Conservation (phyloP, 495 filamentous ascomycete species). For the Hypoxylon trugodes region DNA sequence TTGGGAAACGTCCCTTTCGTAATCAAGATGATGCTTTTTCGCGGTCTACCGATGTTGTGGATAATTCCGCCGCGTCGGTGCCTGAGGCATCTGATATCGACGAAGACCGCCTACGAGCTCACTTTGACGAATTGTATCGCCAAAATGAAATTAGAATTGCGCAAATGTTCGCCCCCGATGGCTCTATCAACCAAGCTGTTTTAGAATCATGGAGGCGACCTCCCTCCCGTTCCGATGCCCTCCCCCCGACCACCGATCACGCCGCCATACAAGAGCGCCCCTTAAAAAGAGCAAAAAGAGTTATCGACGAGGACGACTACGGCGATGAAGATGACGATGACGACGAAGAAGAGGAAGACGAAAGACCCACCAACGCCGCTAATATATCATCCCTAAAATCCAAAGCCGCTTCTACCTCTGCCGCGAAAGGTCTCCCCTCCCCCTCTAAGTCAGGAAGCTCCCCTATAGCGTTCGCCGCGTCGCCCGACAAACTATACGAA, state of each 20-base stretch:
- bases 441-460: constrained; percentile 68
- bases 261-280: constrained; percentile 57
- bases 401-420: constrained; percentile 61
- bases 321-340: constrained; percentile 85
- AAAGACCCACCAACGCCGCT: constrained; percentile 39
- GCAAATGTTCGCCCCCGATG: constrained; percentile 81
- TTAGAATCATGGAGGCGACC: constrained; percentile 52
- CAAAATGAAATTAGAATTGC: constrained; percentile 55
- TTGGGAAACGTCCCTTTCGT: constrained; percentile 45
- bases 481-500: constrained; percentile 58
- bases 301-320: constrained; percentile 79
- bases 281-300: constrained; percentile 59
- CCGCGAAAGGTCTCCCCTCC: constrained; percentile 57
- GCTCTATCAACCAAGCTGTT: constrained; percentile 59
- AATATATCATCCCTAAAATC: constrained; percentile 66
- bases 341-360: constrained; percentile 65
- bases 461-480: constrained; percentile 61
- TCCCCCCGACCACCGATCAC: constrained; percentile 58
- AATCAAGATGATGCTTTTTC: constrained; percentile 49
- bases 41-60: constrained; percentile 49
- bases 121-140: constrained; percentile 55
- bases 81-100: constrained; percentile 63
- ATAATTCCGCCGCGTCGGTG: constrained; percentile 53
- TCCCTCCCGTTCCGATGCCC: constrained; percentile 40
- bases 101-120: constrained; percentile 53